Base-by-base conservation (phyloP, 2,329 filamentous ascomycete genomes). In the Fusarium multiceps region DNA sequence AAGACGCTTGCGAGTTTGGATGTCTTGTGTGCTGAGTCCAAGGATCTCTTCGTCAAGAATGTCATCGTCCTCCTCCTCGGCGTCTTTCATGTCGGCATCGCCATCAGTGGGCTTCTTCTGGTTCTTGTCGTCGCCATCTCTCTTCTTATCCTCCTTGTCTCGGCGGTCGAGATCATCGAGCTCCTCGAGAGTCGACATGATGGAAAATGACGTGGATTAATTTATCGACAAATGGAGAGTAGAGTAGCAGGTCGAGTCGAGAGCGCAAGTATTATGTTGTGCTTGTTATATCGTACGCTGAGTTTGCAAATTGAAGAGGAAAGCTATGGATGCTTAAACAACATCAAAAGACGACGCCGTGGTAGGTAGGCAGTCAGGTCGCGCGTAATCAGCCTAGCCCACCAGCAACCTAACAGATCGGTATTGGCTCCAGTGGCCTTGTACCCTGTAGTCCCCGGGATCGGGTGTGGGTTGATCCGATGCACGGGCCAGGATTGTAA, bases 41-140 rank as follows among this genome's bases (percentile, higher is more conserved):
- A 98, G 88, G 76, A 99, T 95, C 84, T 99, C 96, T 59, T 95
- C 91, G 81, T 98, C 95, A 71, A 99, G 87, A 57, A 94, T 87
- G 73, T 97, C 91, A 50, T 95, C 93, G 75, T 93, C 90, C 71
- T 89, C 87, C 30, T 85, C 82, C 69, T 91, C 90, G 13, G 89
- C 91, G 79, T 98, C 94, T 80, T 95, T 90, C 94, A 98, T 98
- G 61, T 97, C 93, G 53, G 91, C 91, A 83, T 98, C 95, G 50
- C 87, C 92, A 76, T 91, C 89, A 59, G 85, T 82, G 74, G 88
- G 85, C 74, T 80, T 79, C 70, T 81, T 77, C 66, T 78, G 74
- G 32, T 78, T 76, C 66, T 80, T 79, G 59, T 78, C 76, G 50
- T 77, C 73, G 37, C 72, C 76, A 23, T 80, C 76, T 75, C 75